These are phyloP conservation scores for Paraurostyla sp. DNA, from an alignment of 73 alveolate species.

Conservation along the genomic window DNA sequence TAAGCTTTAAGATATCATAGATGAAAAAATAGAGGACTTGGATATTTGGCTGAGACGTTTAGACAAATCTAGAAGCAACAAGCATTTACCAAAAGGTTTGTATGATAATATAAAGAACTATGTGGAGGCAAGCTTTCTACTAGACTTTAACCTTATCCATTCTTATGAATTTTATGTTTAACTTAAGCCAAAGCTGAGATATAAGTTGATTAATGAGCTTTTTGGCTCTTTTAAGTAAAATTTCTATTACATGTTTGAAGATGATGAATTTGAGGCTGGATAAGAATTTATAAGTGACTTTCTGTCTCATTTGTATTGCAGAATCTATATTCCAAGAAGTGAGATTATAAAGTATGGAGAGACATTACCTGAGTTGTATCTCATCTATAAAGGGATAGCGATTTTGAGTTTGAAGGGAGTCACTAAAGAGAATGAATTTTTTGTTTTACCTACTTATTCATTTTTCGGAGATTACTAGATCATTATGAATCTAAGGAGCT, in stretches of 20 bases:
- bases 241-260: constrained; percentile 68
- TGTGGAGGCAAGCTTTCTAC: constrained; percentile 63
- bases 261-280: constrained; percentile 68
- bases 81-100: constrained; percentile 64
- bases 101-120: constrained; percentile 70
- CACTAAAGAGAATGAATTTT: constrained; percentile 50
- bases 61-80: constrained; percentile 56
- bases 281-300: constrained; percentile 74
- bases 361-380: constrained; percentile 63
- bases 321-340: constrained; percentile 70
- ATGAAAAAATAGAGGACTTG: constrained; percentile 74
- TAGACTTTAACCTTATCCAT: constrained; percentile 68
- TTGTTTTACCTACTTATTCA: constrained; percentile 73
- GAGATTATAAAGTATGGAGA: constrained; percentile 71
- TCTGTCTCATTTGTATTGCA: constrained; percentile 62
- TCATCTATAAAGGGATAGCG: constrained; percentile 68
- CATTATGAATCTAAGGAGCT: constrained; percentile 56
- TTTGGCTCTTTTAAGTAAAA: constrained; percentile 60
- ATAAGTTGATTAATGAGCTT: constrained; percentile 56
- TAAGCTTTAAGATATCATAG: constrained; percentile 58
- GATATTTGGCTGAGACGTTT: constrained; percentile 74
- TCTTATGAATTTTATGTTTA: constrained; percentile 54
- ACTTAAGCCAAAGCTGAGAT: constrained; percentile 69
- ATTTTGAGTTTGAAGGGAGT: constrained; percentile 50
- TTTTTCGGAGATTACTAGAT: constrained; percentile 79